Percentiles rank a stretch among this genome's conserved stretches.
phyloP scores from a whole-genome alignment of 1,284 basidiomycete species.

The Vanrija humicola region DNA sequence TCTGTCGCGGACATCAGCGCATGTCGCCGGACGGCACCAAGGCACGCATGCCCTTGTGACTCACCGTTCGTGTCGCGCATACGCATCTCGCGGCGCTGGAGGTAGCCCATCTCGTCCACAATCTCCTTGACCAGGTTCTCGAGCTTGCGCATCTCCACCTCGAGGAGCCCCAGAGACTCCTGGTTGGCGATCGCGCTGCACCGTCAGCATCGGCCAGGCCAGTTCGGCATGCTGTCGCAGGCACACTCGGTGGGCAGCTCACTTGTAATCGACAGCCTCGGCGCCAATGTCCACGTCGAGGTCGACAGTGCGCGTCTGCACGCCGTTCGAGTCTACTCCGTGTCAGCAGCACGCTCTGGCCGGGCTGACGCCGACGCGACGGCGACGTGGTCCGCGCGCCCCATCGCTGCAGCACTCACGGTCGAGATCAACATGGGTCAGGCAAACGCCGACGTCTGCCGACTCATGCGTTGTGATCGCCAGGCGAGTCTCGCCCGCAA shows the following conservation, averaged over 20 bases:
- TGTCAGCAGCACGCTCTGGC: slow-evolving; percentile 68
- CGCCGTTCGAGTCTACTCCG: slow-evolving; percentile 56
- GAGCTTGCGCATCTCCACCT: slow-evolving; percentile 97
- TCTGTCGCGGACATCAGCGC: slow-evolving; percentile 54
- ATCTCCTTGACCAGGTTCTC: slow-evolving; percentile 93
- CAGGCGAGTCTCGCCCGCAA: slow-evolving; percentile 85
- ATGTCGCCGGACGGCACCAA: not conserved
- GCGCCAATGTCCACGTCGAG: slow-evolving; percentile 97
- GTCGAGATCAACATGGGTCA: slow-evolving; percentile 71
- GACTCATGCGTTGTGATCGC: slow-evolving; percentile 92
- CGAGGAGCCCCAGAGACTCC: slow-evolving; percentile 89
- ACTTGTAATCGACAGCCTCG: slow-evolving; percentile 99
- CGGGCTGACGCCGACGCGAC: slow-evolving; percentile 69
- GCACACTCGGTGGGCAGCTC: slow-evolving; percentile 5
- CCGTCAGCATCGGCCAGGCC: not conserved
- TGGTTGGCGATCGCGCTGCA: slow-evolving; percentile 93
- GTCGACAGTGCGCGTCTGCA: slow-evolving; percentile 69
- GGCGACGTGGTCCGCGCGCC: slow-evolving; percentile 24
- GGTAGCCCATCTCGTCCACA: slow-evolving; percentile 87
- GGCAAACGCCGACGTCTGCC: slow-evolving; percentile 92
- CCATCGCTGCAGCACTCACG: slow-evolving; percentile 54
- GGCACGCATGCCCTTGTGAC: slow-evolving; percentile 37
- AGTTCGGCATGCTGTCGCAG: not conserved
- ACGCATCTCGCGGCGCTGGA: slow-evolving; percentile 80
- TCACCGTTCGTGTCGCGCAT: slow-evolving; percentile 90